These are phyloP conservation scores for Xylaria sp. DNA, from an alignment of 2,329 filamentous ascomycete species.

Conservation along the genomic window DNA sequence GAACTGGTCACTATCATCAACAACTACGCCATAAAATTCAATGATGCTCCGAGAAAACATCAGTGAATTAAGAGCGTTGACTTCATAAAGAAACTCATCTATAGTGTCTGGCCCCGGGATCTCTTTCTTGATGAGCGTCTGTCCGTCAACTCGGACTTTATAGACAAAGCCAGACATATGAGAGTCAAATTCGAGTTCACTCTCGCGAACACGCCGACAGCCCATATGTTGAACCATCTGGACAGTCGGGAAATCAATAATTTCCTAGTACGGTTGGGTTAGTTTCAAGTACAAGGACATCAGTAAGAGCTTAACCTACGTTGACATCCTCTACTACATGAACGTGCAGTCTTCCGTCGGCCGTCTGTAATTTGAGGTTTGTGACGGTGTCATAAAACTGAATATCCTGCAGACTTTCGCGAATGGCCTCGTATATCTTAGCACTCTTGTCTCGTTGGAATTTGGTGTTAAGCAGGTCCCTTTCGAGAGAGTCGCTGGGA, in stretches of 20 bases:
- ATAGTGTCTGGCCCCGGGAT: slow-evolving; percentile 95
- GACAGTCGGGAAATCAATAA: slow-evolving; percentile 83
- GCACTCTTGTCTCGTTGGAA: slow-evolving; percentile 93
- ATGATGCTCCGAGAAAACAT: slow-evolving; percentile 81
- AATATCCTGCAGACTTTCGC: slow-evolving; percentile 90
- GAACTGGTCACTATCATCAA: slow-evolving; percentile 77
- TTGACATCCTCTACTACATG: slow-evolving; percentile 98
- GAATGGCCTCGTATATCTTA: slow-evolving; percentile 93
- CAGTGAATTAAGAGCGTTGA: slow-evolving; percentile 89
- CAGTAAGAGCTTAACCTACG: slow-evolving; percentile 55
- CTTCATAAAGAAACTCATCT: slow-evolving; percentile 97
- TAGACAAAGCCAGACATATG: slow-evolving; percentile 98
- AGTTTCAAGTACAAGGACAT: slow-evolving; percentile 26
- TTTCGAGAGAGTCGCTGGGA: slow-evolving; percentile 83
- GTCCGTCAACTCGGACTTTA: slow-evolving; percentile 78
- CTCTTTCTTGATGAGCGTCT: slow-evolving; percentile 92
- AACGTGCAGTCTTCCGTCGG: slow-evolving; percentile 87
- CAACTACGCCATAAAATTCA: slow-evolving; percentile 85
- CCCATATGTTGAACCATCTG: slow-evolving; percentile 78
- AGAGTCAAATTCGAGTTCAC: slow-evolving; percentile 83
- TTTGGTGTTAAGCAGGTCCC: slow-evolving; percentile 79
- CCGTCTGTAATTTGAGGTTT: slow-evolving; percentile 92
- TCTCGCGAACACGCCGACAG: slow-evolving; percentile 74
- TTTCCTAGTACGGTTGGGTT: slow-evolving; percentile 67
- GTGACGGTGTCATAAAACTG: slow-evolving; percentile 97